Percentiles rank a stretch among this genome's conserved stretches.
phyloP scores from a whole-genome alignment of 495 filamentous ascomycete genomes.

The Cudoniella acicularis region DNA sequence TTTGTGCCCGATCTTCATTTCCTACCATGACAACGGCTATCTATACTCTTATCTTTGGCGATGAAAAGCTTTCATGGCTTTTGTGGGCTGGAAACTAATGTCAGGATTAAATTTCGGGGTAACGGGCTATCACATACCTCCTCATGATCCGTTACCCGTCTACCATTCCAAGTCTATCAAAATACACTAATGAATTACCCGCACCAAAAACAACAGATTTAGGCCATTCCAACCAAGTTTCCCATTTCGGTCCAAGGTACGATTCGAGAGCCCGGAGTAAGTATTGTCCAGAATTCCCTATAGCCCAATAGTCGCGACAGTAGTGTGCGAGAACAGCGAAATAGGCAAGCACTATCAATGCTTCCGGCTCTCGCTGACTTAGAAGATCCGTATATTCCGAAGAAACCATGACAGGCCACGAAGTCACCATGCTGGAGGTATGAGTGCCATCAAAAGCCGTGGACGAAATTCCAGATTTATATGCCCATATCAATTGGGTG shows the following conservation, averaged over 20 bases:
- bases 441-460: not conserved
- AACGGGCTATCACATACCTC: too few relatives aligned
- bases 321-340: constrained; percentile 36
- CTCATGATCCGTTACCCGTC: too few relatives aligned
- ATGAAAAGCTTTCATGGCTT: too few relatives aligned
- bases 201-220: constrained; percentile 1
- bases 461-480: not conserved
- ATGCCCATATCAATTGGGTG: constrained; percentile 13
- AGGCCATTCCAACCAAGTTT: constrained; percentile 9
- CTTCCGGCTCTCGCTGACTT: constrained; percentile 32
- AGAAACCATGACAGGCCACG: constrained; percentile 33
- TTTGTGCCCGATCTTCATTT: too few relatives aligned
- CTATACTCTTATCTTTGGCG: too few relatives aligned
- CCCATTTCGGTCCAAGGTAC: constrained; percentile 18
- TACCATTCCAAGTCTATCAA: too few relatives aligned
- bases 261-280: constrained; percentile 9
- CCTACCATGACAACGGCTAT: too few relatives aligned
- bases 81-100: too few relatives aligned
- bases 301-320: constrained; percentile 33
- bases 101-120: too few relatives aligned
- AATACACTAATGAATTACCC: too few relatives aligned
- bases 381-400: constrained; percentile 32
- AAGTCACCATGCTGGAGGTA: constrained; percentile 16
- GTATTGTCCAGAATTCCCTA: constrained; percentile 33
- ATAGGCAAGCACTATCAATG: constrained; percentile 40